These are phyloP conservation scores for Magnusiomyces tetraspermus DNA, from an alignment of 1,139 yeast genomes.

Conservation along the genomic window DNA sequence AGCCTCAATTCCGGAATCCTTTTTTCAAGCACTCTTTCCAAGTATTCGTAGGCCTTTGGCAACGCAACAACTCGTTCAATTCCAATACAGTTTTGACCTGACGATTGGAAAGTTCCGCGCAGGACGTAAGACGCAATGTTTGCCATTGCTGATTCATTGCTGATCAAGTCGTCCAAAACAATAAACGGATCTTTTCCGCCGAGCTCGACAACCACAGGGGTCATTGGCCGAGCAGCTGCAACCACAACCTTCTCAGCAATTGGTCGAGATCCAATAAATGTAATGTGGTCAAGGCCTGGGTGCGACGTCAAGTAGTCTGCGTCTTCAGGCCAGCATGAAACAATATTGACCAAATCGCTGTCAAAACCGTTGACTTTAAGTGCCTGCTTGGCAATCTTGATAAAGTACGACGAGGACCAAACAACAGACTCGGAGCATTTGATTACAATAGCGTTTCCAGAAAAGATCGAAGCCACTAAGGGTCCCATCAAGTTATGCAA, in stretches of 20 bases:
- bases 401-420: slow-evolving; percentile 83
- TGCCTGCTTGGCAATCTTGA: slow-evolving; percentile 59
- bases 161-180: slow-evolving; percentile 47
- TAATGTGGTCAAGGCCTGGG: slow-evolving; percentile 71
- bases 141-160: slow-evolving; percentile 14
- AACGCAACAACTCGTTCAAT: slow-evolving; percentile 84
- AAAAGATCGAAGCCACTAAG: slow-evolving; percentile 70
- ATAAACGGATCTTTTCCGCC: slow-evolving; percentile 94
- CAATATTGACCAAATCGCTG: slow-evolving; percentile 75
- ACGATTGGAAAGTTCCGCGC: slow-evolving; percentile 93
- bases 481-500: slow-evolving; percentile 86
- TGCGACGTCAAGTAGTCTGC: slow-evolving; percentile 81
- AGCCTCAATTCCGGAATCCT: slow-evolving; percentile 57
- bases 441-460: slow-evolving; percentile 84
- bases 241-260: slow-evolving; percentile 81
- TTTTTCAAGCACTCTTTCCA: slow-evolving; percentile 47
- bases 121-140: slow-evolving; percentile 69
- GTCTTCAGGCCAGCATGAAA: slow-evolving; percentile 67
- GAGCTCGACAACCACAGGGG: slow-evolving; percentile 89
- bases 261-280: slow-evolving; percentile 91
- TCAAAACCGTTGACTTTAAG: slow-evolving; percentile 63
- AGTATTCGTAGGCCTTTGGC: slow-evolving; percentile 51
- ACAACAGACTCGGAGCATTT: slow-evolving; percentile 94
- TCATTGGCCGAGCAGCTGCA: slow-evolving; percentile 72
- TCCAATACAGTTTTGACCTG: slow-evolving; percentile 97